Evolutionary conservation across 148 eudicot genomes (phyloP).

Genomic region (Nepenthes gracilis): DNA sequence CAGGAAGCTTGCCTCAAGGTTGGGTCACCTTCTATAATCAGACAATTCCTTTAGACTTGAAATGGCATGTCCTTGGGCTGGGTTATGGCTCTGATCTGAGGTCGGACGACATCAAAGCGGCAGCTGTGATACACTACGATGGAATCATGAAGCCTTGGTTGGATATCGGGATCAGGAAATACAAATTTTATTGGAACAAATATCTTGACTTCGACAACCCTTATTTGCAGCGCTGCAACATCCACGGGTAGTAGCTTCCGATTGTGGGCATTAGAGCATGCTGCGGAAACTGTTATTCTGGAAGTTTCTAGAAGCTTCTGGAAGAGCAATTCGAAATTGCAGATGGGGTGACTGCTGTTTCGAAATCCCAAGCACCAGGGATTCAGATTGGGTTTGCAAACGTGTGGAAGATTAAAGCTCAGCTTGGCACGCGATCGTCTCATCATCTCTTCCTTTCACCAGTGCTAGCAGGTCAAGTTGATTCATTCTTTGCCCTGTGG

Average conservation of each 20-base stretch:
- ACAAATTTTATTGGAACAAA: constrained; percentile 66
- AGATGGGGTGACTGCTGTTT: no score
- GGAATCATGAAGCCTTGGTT: constrained; percentile 95
- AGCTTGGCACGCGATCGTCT: no score
- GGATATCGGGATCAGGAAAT: constrained; percentile 66
- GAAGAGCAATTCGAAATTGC: no score
- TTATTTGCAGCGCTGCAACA: constrained; percentile 72
- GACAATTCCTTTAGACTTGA: constrained; percentile 42
- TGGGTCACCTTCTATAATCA: constrained; percentile 85
- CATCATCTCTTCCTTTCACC: no score
- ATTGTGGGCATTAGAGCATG: not conserved
- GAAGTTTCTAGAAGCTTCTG: no score
- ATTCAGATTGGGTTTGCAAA: no score
- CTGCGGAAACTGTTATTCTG: no score
- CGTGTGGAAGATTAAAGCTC: no score
- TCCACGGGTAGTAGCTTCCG: constrained; percentile 38
- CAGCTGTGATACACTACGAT: constrained; percentile 80
- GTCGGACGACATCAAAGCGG: constrained; percentile 40
- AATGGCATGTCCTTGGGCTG: constrained; percentile 85
- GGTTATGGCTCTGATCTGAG: constrained; percentile 52
- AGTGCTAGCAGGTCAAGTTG: no score
- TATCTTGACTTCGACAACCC: constrained; percentile 54
- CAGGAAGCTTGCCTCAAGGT: constrained; percentile 81
- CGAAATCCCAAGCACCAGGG: no score
- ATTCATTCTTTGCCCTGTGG: no score